Evolutionary conservation across 257 asterid genomes (phyloP).

Genomic region (Coffea eugenioides): DNA sequence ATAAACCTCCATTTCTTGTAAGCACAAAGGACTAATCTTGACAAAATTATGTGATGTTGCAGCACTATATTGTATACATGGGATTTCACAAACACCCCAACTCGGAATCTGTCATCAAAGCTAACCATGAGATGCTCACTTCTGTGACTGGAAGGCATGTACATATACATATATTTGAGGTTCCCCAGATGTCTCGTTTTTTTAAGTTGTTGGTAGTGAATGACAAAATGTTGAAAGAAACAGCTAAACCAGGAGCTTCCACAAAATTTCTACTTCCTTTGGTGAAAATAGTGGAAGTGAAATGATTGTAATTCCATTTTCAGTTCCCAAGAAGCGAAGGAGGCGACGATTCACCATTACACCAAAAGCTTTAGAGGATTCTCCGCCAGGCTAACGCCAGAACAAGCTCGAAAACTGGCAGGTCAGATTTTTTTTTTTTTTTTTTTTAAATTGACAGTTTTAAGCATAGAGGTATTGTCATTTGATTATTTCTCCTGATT

Average conservation of each 20-base stretch:
- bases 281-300: neutral
- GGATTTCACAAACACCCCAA: constrained; percentile 47
- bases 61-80: constrained; percentile 69
- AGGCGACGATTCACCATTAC: constrained; percentile 44
- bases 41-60: constrained; percentile 13
- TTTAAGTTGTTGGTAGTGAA: neutral
- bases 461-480: too few relatives aligned
- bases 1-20: neutral
- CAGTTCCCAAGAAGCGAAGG: constrained; percentile 43
- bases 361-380: constrained; percentile 53
- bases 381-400: constrained; percentile 60
- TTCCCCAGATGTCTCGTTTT: neutral
- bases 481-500: too few relatives aligned
- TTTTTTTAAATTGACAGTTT: too few relatives aligned
- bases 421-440: constrained; percentile 21
- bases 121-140: constrained; percentile 51
- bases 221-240: neutral
- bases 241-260: neutral
- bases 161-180: neutral
- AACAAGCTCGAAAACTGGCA: constrained; percentile 49
- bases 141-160: constrained; percentile 52
- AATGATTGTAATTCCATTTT: neutral
- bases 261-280: neutral
- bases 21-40: neutral
- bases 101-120: constrained; percentile 41